phyloP scores from a whole-genome alignment of 352 stramenopile species.

The Thraustotheca clavata region DNA sequence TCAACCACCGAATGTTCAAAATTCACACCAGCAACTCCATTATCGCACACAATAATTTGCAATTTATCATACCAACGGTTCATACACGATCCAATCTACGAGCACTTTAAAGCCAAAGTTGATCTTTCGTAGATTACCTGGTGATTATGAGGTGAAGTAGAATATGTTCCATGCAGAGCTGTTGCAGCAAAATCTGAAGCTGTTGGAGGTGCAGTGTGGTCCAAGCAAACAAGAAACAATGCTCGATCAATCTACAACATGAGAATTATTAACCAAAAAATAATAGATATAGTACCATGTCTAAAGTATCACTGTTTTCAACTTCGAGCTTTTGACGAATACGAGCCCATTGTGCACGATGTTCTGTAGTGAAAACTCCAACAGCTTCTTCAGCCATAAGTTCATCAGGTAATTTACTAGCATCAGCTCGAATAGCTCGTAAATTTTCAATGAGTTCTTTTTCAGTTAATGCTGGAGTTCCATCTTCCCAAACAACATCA shows the following conservation, averaged over 20 bases:
- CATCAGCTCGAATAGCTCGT: constrained; percentile 82
- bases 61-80: constrained; percentile 98
- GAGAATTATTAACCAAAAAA: neutral
- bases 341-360: constrained; percentile 86
- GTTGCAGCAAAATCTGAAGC: constrained; percentile 63
- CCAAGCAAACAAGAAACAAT: constrained; percentile 92
- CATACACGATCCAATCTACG: constrained; percentile 87
- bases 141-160: constrained; percentile 52
- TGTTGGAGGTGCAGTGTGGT: constrained; percentile 83
- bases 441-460: constrained; percentile 88
- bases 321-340: constrained; percentile 69
- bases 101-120: neutral
- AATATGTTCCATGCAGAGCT: constrained; percentile 91
- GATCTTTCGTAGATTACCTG: constrained; percentile 28
- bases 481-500: constrained; percentile 82
- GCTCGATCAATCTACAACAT: constrained; percentile 80
- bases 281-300: constrained; percentile 32
- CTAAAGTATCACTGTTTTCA: constrained; percentile 72
- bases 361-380: constrained; percentile 89
- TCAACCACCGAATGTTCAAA: constrained; percentile 98
- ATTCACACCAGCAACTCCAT: constrained; percentile 92
- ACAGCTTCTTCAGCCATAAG: constrained; percentile 56
- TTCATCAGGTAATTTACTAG: constrained; percentile 47
- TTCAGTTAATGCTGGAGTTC: constrained; percentile 83
- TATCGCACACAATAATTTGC: constrained; percentile 92